These are phyloP conservation scores for Tetrahymena malaccensis DNA, from an alignment of 73 alveolate species.

Conservation along the genomic window DNA sequence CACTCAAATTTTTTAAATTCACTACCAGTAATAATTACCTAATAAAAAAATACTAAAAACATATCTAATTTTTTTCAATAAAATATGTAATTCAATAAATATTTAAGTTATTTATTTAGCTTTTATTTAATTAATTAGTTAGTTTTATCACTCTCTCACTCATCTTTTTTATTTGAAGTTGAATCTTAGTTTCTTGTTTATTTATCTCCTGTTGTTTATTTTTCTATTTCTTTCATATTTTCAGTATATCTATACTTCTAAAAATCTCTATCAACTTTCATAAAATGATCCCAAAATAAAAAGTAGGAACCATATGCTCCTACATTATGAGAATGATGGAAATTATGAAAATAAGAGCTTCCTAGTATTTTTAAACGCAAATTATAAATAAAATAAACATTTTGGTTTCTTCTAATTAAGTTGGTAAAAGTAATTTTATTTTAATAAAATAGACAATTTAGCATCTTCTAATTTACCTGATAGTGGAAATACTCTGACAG, in stretches of 20 bases:
- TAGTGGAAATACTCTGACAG: conserved; percentile 61
- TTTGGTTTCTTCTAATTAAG: no score
- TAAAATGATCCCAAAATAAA: conserved; percentile 58
- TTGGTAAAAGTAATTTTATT: no score
- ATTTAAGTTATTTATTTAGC: no score
- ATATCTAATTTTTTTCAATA: no score
- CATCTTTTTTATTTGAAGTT: neutral
- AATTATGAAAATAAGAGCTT: conserved; percentile 62
- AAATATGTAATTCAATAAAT: no score
- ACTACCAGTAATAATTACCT: no score
- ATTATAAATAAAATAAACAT: no score
- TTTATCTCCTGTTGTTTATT: neutral
- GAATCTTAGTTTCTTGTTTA: neutral
- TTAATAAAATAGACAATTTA: no score
- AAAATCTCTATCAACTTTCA: neutral
- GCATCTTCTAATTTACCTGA: neutral
- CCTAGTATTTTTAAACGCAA: neutral
- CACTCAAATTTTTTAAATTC: no score
- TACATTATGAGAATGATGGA: conserved; percentile 68
- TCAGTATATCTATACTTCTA: neutral
- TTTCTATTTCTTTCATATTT: neutral
- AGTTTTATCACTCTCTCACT: no score
- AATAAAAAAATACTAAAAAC: no score
- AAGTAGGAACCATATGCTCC: conserved; percentile 61
- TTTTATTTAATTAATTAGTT: no score